Evolutionary conservation across 768 basidiomycete genomes (phyloP).

Genomic region (Suillus alpinus): DNA sequence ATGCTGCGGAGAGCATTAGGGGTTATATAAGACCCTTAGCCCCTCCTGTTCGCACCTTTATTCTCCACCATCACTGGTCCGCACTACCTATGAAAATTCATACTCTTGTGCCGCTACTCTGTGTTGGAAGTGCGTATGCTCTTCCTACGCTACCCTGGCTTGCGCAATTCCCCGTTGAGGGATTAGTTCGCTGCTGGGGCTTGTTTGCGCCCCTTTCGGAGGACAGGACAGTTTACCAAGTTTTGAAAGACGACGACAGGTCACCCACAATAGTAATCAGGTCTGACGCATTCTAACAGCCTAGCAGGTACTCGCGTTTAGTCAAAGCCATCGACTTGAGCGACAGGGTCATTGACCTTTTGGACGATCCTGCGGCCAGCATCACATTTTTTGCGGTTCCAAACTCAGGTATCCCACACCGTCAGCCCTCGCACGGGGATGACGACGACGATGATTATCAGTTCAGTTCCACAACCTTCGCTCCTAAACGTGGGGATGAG

Average conservation of each 20-base stretch:
- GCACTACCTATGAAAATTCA: slow-evolving; percentile 12
- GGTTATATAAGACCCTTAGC: slow-evolving; percentile 4
- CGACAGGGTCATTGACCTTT: slow-evolving; percentile 34
- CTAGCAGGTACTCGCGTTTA: slow-evolving; percentile 36
- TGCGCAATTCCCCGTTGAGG: slow-evolving; percentile 17
- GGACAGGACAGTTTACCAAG: slow-evolving; percentile 28
- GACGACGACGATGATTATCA: neutral
- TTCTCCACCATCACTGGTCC: neutral
- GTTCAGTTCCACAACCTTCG: neutral
- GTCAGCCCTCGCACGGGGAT: slow-evolving; percentile 11
- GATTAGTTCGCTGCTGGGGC: slow-evolving; percentile 5
- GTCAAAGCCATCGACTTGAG: slow-evolving; percentile 40
- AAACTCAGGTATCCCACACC: slow-evolving; percentile 39
- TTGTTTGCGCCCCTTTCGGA: slow-evolving; percentile 2
- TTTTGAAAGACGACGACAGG: slow-evolving; percentile 20
- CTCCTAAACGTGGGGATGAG: slow-evolving; percentile 2
- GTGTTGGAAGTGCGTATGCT: slow-evolving; percentile 14
- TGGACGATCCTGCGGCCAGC: slow-evolving; percentile 43
- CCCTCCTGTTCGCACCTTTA: neutral
- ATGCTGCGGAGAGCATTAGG: slow-evolving; percentile 11
- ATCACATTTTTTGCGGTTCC: slow-evolving; percentile 55
- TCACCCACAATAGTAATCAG: too few relatives aligned
- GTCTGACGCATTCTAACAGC: neutral
- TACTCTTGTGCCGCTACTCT: slow-evolving; percentile 12
- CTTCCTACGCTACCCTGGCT: slow-evolving; percentile 24